Evolutionary conservation across 2,329 filamentous ascomycete species (phyloP), one percentile per base, ranked within the genome.

Genomic region (Madurella mycetomatis): DNA sequence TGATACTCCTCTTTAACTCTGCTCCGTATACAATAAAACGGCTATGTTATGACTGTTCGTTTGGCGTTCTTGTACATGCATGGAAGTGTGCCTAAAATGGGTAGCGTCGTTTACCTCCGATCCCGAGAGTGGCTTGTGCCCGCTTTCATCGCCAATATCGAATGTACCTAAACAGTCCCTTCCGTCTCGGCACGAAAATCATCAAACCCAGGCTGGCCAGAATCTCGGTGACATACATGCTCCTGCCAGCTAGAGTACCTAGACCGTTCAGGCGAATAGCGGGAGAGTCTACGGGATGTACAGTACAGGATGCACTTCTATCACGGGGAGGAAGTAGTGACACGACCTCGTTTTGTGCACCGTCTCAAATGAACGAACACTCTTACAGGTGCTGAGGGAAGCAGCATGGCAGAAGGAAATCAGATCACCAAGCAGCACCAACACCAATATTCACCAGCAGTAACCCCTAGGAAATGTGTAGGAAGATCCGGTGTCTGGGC

Each of bases 71-170:
- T 25, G 25, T 7, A 7, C 25, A 7, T 25, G 25, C 7, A 25
- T 25, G 25, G 25, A 25, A 25, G 41, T 15, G 13, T 37, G 9
- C 34, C 34, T 15, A 5, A 37, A 37, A 37, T 15, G 34, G 11
- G 13, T n/a, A 37, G 11, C 13, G 34, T 37, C 13, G 43, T 39
- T 49, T 40, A 16, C 41, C 39, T 44, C 18, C 8, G 30, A 30
- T 17, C 40, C 41, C 30, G 44, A 55, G 19, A 9, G 42, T 53
- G 50, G 47, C 50, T 56, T 42, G n/a, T 15, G 45, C 41, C 42
- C 49, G 45, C 49, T 49, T 47, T 42, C n/a, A n/a, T 37, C 39
- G 47, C 31, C 32, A 41, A 12, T 19, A 32, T 32, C 46, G 43
- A 47, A 47, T 15, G 25, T 7, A 25, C 16, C 39, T 43, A 31